phyloP scores from a whole-genome alignment of 1,139 yeast genomes.

The Blastobotrys niveus region DNA sequence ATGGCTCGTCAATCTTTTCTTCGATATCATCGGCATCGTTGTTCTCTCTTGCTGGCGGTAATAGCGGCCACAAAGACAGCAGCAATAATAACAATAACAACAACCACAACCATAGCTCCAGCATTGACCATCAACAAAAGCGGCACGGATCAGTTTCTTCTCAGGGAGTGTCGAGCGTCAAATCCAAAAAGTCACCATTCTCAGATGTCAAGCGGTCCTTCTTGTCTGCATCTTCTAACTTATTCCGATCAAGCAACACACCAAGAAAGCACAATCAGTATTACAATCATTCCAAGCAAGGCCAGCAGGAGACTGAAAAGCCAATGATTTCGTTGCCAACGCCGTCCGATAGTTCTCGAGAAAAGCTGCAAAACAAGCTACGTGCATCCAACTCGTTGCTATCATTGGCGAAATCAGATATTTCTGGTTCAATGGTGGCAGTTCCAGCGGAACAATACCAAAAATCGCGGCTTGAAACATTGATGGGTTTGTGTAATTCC shows the following conservation, averaged over 20 bases:
- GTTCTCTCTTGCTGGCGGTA: constrained; percentile 10
- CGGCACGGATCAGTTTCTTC: constrained; percentile 11
- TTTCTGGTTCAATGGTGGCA: constrained; percentile 27
- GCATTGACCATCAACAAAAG: neutral
- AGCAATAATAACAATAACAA: too few relatives aligned
- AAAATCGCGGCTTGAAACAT: constrained; percentile 30
- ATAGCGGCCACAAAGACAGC: too few relatives aligned
- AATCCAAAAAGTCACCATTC: constrained; percentile 6
- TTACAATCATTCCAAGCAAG: neutral
- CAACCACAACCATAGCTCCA: constrained; percentile 2
- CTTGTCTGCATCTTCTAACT: constrained; percentile 11
- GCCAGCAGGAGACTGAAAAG: constrained; percentile 23
- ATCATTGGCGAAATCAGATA: constrained; percentile 33
- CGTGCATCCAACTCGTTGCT: constrained; percentile 49
- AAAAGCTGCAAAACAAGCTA: constrained; percentile 48
- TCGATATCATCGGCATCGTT: constrained; percentile 18
- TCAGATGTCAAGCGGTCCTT: constrained; percentile 13
- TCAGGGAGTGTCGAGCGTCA: neutral
- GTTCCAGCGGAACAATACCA: constrained; percentile 32
- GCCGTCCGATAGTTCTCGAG: constrained; percentile 50
- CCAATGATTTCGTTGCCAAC: constrained; percentile 52
- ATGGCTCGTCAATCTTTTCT: constrained; percentile 20
- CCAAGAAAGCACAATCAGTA: neutral
- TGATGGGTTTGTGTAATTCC: constrained; percentile 37
- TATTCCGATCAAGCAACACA: constrained; percentile 7